Base-by-base conservation (phyloP, 441 rosid species). In the Rhodomyrtus psidioides region DNA sequence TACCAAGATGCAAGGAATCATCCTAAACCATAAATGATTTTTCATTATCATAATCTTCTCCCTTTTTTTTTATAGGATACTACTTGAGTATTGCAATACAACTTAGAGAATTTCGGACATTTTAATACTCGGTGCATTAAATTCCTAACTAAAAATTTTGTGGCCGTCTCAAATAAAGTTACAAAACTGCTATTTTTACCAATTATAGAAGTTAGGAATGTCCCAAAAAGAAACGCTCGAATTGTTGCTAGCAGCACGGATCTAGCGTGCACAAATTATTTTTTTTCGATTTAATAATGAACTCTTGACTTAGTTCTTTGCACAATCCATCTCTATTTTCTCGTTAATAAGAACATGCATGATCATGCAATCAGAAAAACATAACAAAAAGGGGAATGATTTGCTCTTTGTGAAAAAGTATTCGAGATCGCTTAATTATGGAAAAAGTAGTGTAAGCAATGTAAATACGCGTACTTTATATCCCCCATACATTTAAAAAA, bases 321-420 rank as follows among this genome's bases (percentile, higher is more conserved):
- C 53, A 4, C 53, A 51, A 51, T 51, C 12, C 53, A 14, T 51
- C 15, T 3, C 5, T 3, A 4, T 54, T 34, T 39, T 39, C 23
- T 12, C 1, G 16, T 39, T 9, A 1, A 70, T 5, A 6, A 34
- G 49, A 12, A 12, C 16, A 0, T 8, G 0, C 1, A 1, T 10
- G 15, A 12, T 70, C 2, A 0, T 39, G n/a, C n/a, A 21, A 39
- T 21, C 10, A 3, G 16, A 70, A 10, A 8, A 70, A 23, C 9
- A 39, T 39, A 21, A 12, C 10, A 0, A 1, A 39, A 39, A 21
- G 8, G 9, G 7, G 23, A 54, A 54, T 54, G 7, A 54, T 19
- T 17, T 17, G 56, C 56, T 54, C 23, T 6, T 54, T 2, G 9
- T 16, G 12, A 28, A 17, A 62, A 62, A 10, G 23, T 30, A 6